Evolutionary conservation across 306 rosid genomes (phyloP).

Genomic region (Cucumis cinereus): DNA sequence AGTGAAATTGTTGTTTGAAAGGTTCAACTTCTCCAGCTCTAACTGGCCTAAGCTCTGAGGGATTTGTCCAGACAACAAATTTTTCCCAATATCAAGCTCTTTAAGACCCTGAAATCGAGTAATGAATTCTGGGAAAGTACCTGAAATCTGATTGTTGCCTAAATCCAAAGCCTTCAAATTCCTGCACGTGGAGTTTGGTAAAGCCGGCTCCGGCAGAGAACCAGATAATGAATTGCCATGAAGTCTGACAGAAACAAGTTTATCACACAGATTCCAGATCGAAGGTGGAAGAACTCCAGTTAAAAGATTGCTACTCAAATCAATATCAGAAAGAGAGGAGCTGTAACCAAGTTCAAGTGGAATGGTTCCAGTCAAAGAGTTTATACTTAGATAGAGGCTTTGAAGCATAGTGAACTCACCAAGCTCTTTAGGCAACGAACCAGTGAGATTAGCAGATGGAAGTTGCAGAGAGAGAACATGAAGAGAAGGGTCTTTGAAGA

Average conservation of each 20-base stretch:
- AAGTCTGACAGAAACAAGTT: conserved; percentile 50
- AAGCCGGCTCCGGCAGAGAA: conserved; percentile 63
- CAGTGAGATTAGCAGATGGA: conserved; percentile 92
- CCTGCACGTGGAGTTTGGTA: conserved; percentile 66
- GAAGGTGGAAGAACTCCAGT: conserved; percentile 60
- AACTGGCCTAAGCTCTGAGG: conserved; percentile 37
- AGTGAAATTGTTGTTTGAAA: conserved; percentile 79
- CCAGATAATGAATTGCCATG: conserved; percentile 55
- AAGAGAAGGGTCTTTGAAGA: conserved; percentile 53
- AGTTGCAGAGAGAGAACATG: conserved; percentile 71
- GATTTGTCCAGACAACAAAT: conserved; percentile 50
- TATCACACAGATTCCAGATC: conserved; percentile 76
- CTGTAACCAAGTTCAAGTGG: conserved; percentile 87
- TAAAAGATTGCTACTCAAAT: conserved; percentile 52
- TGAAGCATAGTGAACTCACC: conserved; percentile 74
- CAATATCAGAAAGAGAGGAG: conserved; percentile 62
- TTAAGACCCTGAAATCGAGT: conserved; percentile 48
- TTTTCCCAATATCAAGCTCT: conserved; percentile 60
- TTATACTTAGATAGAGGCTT: conserved; percentile 65
- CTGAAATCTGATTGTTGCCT: conserved; percentile 61
- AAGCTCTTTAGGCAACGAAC: conserved; percentile 72
- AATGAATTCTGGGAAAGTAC: conserved; percentile 66
- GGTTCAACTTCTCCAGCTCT: conserved; percentile 67
- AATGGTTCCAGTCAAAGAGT: conserved; percentile 50
- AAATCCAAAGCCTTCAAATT: conserved; percentile 55